Evolutionary conservation across 2,329 filamentous ascomycete genomes (phyloP), one percentile per base, ranked within the genome.

Genomic region (Fusarium humuli): DNA sequence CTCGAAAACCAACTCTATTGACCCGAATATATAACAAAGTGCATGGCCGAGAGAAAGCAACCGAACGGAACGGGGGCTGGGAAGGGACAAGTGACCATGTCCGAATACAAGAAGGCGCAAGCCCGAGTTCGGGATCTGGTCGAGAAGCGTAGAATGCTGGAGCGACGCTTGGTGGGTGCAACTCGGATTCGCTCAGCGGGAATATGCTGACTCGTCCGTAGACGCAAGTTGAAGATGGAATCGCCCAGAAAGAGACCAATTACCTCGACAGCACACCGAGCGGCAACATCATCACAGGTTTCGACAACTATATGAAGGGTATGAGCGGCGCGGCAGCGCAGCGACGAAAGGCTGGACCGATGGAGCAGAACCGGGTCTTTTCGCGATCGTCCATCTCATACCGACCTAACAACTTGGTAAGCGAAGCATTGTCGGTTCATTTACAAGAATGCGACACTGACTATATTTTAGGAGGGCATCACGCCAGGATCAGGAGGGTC

Each of bases 281-380:
- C 74, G 96, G 96, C 46, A 99, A 99, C 83, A 98, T 99, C 78
- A 95, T 99, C 79, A 94, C 93, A 50, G 96, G 96, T 23, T 99
- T 99, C 80, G 96, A 99, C 80, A 97, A 94, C 78, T 99, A 98
- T 83, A 97, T 97, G 84, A 99, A 99, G 81, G 94, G 93, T 57
- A 87, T 87, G 20, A 87, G 88, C 11, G 88, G 89, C n/a, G 84
- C 86, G 3, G 86, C 86, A 6, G 86, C 90, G 13, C 85, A 88
- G 71, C 85, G 91, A 76, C 87, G 90, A 75, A 88, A 92, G 79
- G 85, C 87, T 25, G 87, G 87, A 7, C 83, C 91, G 50, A 85
- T 85, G 65, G 92, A 94, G 55, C 86, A 88, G 73, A 92, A 94
- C 77, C 86, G 92, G 69, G 91, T 95, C 57, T 95, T 95, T 79